Evolutionary conservation across 2,329 filamentous ascomycete species (phyloP), one percentile per base, ranked within the genome.

Genomic region (Didymella keratinophila): DNA sequence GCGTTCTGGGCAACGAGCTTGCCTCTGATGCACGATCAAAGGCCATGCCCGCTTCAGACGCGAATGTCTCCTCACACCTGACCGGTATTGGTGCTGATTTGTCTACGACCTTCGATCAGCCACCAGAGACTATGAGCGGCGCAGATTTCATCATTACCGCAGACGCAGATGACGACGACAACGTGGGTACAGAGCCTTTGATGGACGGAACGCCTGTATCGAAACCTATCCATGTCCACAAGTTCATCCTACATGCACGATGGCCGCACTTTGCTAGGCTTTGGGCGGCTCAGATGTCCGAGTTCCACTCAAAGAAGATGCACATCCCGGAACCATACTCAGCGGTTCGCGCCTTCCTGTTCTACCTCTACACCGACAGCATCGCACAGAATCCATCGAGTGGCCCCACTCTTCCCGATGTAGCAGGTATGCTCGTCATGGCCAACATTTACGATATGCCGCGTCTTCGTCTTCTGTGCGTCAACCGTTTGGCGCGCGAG

Each of bases 381-480:
- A 97, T 99, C 66, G 78, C 79, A 4, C 67, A 72, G 0, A 69
- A 74, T 23, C 72, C 74, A 16, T 67, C 70, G 1, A 69, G 82
- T 61, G 86, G 85, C 45, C 82, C 86, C 0, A 82, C 79, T 9
- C 86, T 97, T 20, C 87, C 89, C 28, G 93, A 97, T 67, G 93
- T 98, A 14, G 94, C 95, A 0, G 94, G 95, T 9, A 87, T 99
- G 77, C 84, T 99, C 3, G 94, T 99, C 64, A 96, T 99, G 91
- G 93, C 93, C 42, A 97, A 98, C 76, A 91, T 98, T 45, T 99
- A 99, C 79, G 94, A 97, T 73, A 96, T 99, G 80, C 93, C 93
- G 1, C 92, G 95, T 66, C 86, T 99, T 23, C 90, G 94, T 20
- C 85, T 97, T 8, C 84, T 98, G 1, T 97, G 94, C 74, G 91